phyloP scores from a whole-genome alignment of 805 yeast genomes.

The Metschnikowia borealis region DNA sequence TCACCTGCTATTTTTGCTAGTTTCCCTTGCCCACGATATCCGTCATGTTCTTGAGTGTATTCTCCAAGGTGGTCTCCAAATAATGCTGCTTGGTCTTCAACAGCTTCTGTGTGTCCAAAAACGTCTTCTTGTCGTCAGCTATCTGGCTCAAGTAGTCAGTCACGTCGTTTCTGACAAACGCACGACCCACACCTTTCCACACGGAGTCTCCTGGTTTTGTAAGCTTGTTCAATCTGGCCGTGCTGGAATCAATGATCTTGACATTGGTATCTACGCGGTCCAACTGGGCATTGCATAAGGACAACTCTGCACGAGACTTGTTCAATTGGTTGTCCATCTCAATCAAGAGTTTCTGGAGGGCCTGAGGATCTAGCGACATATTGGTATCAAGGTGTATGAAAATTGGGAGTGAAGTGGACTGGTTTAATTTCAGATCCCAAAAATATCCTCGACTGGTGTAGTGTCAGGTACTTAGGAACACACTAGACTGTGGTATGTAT shows the following conservation, averaged over 20 bases:
- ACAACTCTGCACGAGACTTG: constrained; percentile 56
- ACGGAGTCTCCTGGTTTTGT: constrained; percentile 46
- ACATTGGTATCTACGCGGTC: constrained; percentile 46
- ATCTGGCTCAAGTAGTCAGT: constrained; percentile 47
- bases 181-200: constrained; percentile 85
- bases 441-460: no score
- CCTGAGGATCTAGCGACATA: constrained; percentile 45
- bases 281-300: constrained; percentile 50
- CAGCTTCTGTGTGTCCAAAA: constrained; percentile 56
- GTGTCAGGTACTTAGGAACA: no score
- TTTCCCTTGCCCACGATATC: constrained; percentile 31
- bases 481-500: no score
- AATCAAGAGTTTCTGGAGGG: constrained; percentile 49
- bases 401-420: no score
- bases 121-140: constrained; percentile 47
- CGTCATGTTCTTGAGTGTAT: constrained; percentile 61
- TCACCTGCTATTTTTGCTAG: neutral
- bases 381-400: neutral
- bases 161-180: constrained; percentile 50
- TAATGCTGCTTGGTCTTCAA: constrained; percentile 68
- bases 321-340: constrained; percentile 68
- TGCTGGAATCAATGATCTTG: constrained; percentile 53
- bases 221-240: constrained; percentile 45
- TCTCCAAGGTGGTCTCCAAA: constrained; percentile 71
- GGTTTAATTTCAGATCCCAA: no score